Evolutionary conservation across 805 yeast species (phyloP), one percentile per base, ranked within the genome.

Genomic region (Ogataea henricii): DNA sequence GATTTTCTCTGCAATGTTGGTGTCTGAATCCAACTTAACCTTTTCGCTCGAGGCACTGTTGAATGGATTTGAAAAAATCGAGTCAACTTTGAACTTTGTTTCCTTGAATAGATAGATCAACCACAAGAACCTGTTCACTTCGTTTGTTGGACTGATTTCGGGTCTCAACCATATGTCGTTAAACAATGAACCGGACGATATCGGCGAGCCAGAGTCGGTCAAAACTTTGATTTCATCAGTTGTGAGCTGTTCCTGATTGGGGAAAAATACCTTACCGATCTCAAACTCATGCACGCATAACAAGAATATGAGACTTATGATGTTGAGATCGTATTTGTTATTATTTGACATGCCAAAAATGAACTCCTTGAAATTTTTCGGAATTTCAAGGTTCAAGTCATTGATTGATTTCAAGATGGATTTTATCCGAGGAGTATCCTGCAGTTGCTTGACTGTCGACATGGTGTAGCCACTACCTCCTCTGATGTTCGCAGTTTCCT

Each of bases 351-450:
- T 43, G 7, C 57, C 56, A 3, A 40, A 18, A 9, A 64, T 48
- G 45, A 86, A 70, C 26, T 77, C 85, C 33, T 74, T 76, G 32
- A 73, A 67, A 8, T 69, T 67, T 45, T 70, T 64, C 20, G 72
- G 73, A 25, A 81, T 78, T 41, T 79, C 79, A 12, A 67, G 70
- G 18, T 79, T 73, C 40, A 81, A 81, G 59, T 91, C 96, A 56
- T 91, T 82, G 2, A 91, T 89, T 0, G 94, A 88, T 68, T 92
- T 92, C 55, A 92, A 68, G 17, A 92, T 92, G 0, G 95, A 85
- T 64, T 92, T 92, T 52, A 92, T 76, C 46, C 98, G 74, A 2
- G 98, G 98, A 0, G 98, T 94, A 62, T 92, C 98, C 68, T 92
- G 98, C 33, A 92, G 72, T 48, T 89, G 94, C 63, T 87, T 89